Evolutionary conservation across 2,329 filamentous ascomycete species (phyloP), one percentile per base, ranked within the genome.

Genomic region (Claviceps pazoutovae): DNA sequence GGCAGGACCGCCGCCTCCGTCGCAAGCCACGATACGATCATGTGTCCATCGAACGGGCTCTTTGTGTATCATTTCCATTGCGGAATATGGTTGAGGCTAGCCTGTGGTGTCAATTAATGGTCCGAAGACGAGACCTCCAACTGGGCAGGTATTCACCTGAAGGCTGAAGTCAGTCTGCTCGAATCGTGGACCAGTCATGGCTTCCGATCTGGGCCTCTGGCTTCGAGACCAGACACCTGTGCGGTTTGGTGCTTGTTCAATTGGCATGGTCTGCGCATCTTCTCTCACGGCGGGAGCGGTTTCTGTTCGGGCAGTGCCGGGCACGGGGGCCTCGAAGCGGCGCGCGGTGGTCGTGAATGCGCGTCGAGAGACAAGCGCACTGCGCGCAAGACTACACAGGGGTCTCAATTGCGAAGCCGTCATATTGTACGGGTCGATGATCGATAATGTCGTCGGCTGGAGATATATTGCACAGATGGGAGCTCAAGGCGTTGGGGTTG

Each of bases 1-100:
- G 51, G 87, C 74, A 36, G 90, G 84, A 46, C 91, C 93, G 59
- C 90, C 90, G 54, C 91, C 93, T 53, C 93, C 93, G 63, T 97
- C 90, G 66, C 93, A 98, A 45, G 83, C 82, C 49, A 94, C 91
- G 48, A 86, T 70, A 55, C 83, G 80, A 57, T 87, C 79, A 66
- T 95, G 84, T 54, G 84, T 87, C 91, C 93, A 98, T 68, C 81
- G 79, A 38, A 98, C 93, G 19, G 90, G 91, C 70, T 96, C 86
- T 74, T 90, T 84, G 77, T 98, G 93, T 64, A 97, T 90, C 67
- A 98, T 80, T 60, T 94, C 88, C 64, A 98, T 98, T 56, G 93
- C 93, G 36, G 93, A 84, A 64, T 83, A 77, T 34, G 93, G 86
- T 73, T 84, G 86, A 57, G 93, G 93, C 93, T 97, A 65, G 56